Evolutionary conservation across 2,329 filamentous ascomycete genomes (phyloP), one percentile per base, ranked within the genome.

Genomic region (Colletotrichum acutatum): DNA sequence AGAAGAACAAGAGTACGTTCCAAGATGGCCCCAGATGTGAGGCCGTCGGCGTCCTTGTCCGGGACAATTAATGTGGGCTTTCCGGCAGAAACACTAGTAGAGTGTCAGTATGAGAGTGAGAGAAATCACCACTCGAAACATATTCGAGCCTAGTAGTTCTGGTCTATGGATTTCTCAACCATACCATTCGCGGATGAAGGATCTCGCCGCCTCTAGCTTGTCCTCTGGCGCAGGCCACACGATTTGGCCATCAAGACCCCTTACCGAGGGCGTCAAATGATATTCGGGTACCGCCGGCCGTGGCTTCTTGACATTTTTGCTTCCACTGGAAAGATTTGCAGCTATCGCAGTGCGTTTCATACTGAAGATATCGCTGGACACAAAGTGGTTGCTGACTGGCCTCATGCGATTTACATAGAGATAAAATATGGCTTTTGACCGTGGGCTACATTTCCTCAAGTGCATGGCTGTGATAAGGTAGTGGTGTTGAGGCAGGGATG

Each of bases 1-100:
- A 93, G 86, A 1, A 89, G 80, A 1, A 87, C 79, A 4, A 93
- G 83, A 0, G 90, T 92, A 67, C 87, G 88, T 68, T 89, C 84
- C 2, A 93, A 78, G 34, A 93, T 93, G 1, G 88, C 88, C 0
- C 91, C 92, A 2, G 91, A 89, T 2, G 88, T 88, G 3, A 94
- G 82, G 0, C 91, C 92, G 79, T 93, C 91, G 3, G 90, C 90
- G 76, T 93, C 91, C 77, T 93, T 93, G 78, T 93, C 91, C 0
- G 92, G 92, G 0, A 93, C 85, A 16, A 94, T 90, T 22, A 93
- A 80, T 1, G 87, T 89, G 46, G 82, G 84, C 68, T 89, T 84
- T 11, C 85, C 80, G 12, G 88, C 81, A 19, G 82, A 76, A 22
- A 86, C 90, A 79, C 90, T 91, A 74, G n/a, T 42, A 16, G 16